Evolutionary conservation across 345 rosid species (phyloP), one percentile per base, ranked within the genome.

Genomic region (Lagerstroemia speciosa): DNA sequence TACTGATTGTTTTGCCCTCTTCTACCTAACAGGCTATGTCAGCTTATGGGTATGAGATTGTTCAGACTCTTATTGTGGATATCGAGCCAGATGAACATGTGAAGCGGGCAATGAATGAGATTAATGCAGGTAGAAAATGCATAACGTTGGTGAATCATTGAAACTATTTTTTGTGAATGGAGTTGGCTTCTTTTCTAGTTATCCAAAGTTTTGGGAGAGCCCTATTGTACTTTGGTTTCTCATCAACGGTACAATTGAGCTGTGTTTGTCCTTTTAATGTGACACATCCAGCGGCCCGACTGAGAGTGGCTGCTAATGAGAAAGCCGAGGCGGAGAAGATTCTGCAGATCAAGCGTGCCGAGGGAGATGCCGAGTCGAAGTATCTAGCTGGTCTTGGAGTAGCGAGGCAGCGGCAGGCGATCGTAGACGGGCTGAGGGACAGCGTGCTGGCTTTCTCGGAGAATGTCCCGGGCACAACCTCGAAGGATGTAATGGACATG

Each of bases 401-500:
- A 22, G 90, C 90, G 0, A 75, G 88, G 33, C 90, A 86, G 81
- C 76, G 90, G 58, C 88, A 86, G 78, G 88, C 90, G n/a, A 86
- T 86, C 26, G 88, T 84, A 34, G 88, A 86, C 16, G 90, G 90
- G 74, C 69, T 86, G 76, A 84, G 91, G 68, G 86, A 82, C 74
- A 86, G 91, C 0, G 91, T 86, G 30, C 82, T 83, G 22, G 89
- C 82, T 38, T 83, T 83, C 74, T 84, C 91, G 0, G 86, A 75
- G 77, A 82, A 80, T 73, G 95, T 89, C 8, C 95, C 92, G 1
- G 95, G 92, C 50, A 85, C 88, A 40, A 45, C 88, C 29, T 82
- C 95, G 0, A 89, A 85, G 72, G 92, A 89, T 53, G 90, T 85
- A 1, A 86, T 89, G 95, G 95, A 86, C 74, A 83, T 89, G 92